Conservation (phyloP, 176 grass and related monocot genomes). For the Paspalum vaginatum region DNA sequence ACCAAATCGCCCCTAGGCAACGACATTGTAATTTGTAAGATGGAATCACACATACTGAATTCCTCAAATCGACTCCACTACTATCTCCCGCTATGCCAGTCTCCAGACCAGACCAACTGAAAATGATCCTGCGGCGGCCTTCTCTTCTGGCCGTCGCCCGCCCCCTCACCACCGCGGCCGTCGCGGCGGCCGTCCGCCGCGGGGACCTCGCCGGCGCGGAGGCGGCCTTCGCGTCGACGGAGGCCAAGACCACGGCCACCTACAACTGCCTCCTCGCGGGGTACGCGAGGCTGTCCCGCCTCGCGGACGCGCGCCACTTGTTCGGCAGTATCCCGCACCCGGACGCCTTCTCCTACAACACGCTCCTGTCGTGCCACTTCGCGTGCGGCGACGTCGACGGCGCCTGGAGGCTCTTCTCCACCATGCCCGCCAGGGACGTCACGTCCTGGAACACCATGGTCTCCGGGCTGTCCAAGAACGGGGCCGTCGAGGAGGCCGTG, state of each 20-base stretch:
- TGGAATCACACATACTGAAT: no score
- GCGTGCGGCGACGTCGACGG: slow-evolving; percentile 49
- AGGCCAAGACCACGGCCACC: slow-evolving; percentile 32
- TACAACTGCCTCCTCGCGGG: slow-evolving; percentile 62
- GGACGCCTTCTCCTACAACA: slow-evolving; percentile 76
- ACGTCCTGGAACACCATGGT: slow-evolving; percentile 79
- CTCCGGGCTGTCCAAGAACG: slow-evolving; percentile 54
- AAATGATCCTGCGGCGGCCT: neutral
- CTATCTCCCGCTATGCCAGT: neutral
- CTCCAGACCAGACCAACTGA: neutral
- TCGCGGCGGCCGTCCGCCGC: slow-evolving; percentile 32
- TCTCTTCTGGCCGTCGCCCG: slow-evolving; percentile 6
- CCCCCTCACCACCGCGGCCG: slow-evolving; percentile 28
- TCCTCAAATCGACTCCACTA: neutral
- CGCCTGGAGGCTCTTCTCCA: slow-evolving; percentile 51
- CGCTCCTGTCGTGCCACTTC: slow-evolving; percentile 70
- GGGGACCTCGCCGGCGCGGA: slow-evolving; percentile 38
- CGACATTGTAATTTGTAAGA: no score
- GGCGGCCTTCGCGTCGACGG: slow-evolving; percentile 27
- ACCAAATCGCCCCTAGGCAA: no score
- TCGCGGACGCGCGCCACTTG: slow-evolving; percentile 37
- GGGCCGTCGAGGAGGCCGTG: slow-evolving; percentile 51
- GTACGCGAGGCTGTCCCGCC: slow-evolving; percentile 15
- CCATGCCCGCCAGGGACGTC: slow-evolving; percentile 54
- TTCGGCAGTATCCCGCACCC: slow-evolving; percentile 53